Evolutionary conservation across 306 rosid species (phyloP).

Genomic region (Vigna angularis): DNA sequence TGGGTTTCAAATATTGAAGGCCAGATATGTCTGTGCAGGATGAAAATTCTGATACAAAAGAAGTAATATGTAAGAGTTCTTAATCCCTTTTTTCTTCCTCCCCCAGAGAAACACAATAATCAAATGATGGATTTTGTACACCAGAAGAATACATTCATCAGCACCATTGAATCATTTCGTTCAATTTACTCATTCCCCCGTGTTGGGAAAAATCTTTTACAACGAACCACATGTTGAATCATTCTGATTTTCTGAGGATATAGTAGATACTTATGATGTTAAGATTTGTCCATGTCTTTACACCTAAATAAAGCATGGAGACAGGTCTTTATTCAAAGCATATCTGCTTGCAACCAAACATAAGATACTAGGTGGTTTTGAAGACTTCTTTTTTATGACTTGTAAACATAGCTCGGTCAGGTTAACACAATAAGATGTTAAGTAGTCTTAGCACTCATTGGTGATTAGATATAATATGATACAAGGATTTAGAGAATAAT

Average conservation of each 20-base stretch:
- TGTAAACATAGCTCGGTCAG: neutral
- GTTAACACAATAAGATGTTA: neutral
- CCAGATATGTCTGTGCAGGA: slow-evolving; percentile 57
- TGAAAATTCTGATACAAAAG: slow-evolving; percentile 51
- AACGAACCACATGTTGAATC: neutral
- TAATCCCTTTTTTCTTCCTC: neutral
- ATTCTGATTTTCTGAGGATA: slow-evolving; percentile 2
- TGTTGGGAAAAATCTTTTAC: neutral
- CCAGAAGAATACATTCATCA: neutral
- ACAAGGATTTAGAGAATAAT: no score
- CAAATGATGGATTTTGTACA: slow-evolving; percentile 16
- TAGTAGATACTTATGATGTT: neutral
- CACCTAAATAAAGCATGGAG: neutral
- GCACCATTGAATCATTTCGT: neutral
- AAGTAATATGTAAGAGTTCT: slow-evolving; percentile 54
- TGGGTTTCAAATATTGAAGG: slow-evolving; percentile 47
- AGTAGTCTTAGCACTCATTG: neutral
- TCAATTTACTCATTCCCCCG: neutral
- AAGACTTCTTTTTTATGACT: neutral
- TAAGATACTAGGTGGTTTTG: neutral
- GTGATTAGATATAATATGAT: no score
- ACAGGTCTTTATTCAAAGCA: neutral
- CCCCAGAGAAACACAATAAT: neutral
- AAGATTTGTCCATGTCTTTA: neutral
- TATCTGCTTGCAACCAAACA: neutral